A percentile compares a stretch with the other conserved stretches of the same genome.
Evolutionary conservation across 106 monocot species (phyloP).

Genomic region (Apostasia ramifera): DNA sequence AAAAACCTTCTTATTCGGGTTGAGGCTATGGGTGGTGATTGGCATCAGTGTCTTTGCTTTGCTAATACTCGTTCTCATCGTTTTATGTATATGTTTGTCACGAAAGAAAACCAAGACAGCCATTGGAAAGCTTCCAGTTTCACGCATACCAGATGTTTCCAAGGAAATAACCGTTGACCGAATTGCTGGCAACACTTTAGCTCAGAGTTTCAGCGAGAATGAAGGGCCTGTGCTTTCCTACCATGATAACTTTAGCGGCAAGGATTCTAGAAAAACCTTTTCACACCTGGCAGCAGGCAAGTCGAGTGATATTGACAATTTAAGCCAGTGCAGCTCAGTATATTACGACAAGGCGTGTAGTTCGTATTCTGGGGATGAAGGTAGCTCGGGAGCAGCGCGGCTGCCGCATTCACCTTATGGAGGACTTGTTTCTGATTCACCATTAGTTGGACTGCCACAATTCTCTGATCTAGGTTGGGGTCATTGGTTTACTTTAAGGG

Average conservation of each 20-base stretch:
- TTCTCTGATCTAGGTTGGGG: slow-evolving; percentile 82
- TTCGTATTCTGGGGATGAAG: slow-evolving; percentile 67
- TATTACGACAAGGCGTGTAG: slow-evolving; percentile 46
- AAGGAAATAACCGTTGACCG: slow-evolving; percentile 68
- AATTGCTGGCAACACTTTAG: slow-evolving; percentile 24
- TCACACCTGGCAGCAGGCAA: slow-evolving; percentile 32
- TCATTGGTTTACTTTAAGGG: slow-evolving; percentile 68
- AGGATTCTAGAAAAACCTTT: slow-evolving; percentile 35
- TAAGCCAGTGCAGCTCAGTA: slow-evolving; percentile 76
- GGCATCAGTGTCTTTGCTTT: slow-evolving; percentile 34
- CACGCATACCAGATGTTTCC: slow-evolving; percentile 61
- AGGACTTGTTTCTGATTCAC: slow-evolving; percentile 34
- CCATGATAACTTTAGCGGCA: slow-evolving; percentile 36
- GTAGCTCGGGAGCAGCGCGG: slow-evolving; percentile 22
- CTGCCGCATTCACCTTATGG: slow-evolving; percentile 21
- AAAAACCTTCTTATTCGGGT: slow-evolving; percentile 37
- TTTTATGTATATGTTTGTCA: slow-evolving; percentile 35
- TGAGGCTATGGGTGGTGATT: slow-evolving; percentile 54
- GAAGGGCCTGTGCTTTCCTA: slow-evolving; percentile 14
- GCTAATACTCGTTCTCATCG: slow-evolving; percentile 26
- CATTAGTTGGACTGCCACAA: slow-evolving; percentile 69
- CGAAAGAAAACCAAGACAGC: slow-evolving; percentile 31
- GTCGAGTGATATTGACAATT: slow-evolving; percentile 55
- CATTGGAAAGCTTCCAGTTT: slow-evolving; percentile 15
- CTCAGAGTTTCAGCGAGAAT: slow-evolving; percentile 35